phyloP scores from a whole-genome alignment of 257 asterid genomes.

The Jaltomata sinuosa region DNA sequence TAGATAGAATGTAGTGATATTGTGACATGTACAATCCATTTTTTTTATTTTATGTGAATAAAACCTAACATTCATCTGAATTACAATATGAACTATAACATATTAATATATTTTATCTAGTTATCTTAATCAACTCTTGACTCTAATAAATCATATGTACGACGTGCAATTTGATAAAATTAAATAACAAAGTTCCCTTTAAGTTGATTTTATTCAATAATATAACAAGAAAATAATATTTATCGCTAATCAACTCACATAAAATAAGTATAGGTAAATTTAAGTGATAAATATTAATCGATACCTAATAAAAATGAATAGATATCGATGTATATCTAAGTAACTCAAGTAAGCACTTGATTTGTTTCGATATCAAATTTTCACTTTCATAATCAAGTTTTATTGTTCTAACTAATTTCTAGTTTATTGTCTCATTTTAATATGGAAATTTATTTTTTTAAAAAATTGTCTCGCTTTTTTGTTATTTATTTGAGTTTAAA shows the following conservation, averaged over 20 bases:
- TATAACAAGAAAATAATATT: neutral
- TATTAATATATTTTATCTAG: neutral
- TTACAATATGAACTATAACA: neutral
- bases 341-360: no score
- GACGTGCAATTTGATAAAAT: neutral
- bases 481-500: no score
- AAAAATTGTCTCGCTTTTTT: neutral
- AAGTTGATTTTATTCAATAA: neutral
- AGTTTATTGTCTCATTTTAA: no score
- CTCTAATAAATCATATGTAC: neutral
- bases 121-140: neutral
- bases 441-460: no score
- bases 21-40: neutral
- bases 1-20: neutral
- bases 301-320: no score
- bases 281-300: neutral
- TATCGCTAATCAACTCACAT: neutral
- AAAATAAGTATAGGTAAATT: neutral
- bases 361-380: neutral
- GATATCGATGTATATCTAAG: no score
- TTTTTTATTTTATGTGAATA: neutral
- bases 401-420: no score
- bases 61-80: neutral
- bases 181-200: neutral
- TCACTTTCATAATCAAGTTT: neutral